Evolutionary conservation across 495 filamentous ascomycete species (phyloP).

Genomic region (Penicillium lividum): DNA sequence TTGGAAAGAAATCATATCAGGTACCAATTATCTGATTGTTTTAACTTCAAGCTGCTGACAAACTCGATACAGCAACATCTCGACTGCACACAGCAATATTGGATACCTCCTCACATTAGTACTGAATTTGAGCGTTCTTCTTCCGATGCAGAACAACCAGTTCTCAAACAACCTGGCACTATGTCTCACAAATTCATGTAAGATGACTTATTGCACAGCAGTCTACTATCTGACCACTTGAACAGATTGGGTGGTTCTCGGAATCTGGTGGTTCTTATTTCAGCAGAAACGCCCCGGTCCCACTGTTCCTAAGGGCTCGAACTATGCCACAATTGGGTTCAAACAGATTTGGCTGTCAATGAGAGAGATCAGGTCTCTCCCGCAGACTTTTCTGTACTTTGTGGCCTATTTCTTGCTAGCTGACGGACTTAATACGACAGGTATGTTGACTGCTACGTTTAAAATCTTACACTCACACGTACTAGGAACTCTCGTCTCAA

Average conservation of each 20-base stretch:
- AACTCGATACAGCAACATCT: slow-evolving; percentile 37
- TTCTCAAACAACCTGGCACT: slow-evolving; percentile 49
- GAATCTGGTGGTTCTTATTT: slow-evolving; percentile 55
- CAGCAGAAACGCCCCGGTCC: slow-evolving; percentile 51
- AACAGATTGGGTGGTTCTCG: slow-evolving; percentile 48
- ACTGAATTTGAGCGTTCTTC: slow-evolving; percentile 47
- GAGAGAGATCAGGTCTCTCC: slow-evolving; percentile 41
- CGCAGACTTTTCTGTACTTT: slow-evolving; percentile 50
- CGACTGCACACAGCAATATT: slow-evolving; percentile 54
- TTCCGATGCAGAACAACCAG: slow-evolving; percentile 42
- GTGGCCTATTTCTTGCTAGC: slow-evolving; percentile 51
- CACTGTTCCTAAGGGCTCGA: slow-evolving; percentile 46
- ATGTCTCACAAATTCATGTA: slow-evolving; percentile 49
- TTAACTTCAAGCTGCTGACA: background rate
- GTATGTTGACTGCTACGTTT: slow-evolving; percentile 19
- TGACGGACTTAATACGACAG: slow-evolving; percentile 53
- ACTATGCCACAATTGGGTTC: slow-evolving; percentile 47
- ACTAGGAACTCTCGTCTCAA: slow-evolving; percentile 42
- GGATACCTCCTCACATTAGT: slow-evolving; percentile 48
- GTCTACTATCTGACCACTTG: background rate
- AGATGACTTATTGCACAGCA: background rate
- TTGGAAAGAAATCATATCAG: slow-evolving; percentile 51
- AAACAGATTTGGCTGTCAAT: slow-evolving; percentile 50
- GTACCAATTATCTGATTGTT: slow-evolving; percentile 13
- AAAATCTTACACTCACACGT: slow-evolving; percentile 2